phyloP scores from a whole-genome alignment of 1,284 basidiomycete genomes.

The Apiotrichum laibachii region DNA sequence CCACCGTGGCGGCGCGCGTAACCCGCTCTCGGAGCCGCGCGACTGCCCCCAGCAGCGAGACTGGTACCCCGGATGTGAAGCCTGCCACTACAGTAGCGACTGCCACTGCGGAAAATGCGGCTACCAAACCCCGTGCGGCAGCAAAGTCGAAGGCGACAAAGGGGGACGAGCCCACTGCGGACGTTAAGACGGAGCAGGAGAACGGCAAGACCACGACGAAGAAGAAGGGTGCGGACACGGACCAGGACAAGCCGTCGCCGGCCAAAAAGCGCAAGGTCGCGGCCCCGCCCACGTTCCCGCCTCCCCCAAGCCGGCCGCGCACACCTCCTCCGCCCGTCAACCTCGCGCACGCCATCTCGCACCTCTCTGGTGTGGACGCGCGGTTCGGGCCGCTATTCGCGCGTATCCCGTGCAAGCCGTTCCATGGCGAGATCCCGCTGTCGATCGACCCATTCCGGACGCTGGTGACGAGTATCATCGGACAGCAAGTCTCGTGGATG shows the following conservation, averaged over 20 bases:
- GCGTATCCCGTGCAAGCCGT: slow-evolving; percentile 38
- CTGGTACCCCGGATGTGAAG: no score
- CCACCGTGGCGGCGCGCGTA: no score
- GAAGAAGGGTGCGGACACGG: no score
- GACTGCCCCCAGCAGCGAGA: no score
- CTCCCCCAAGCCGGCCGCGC: neutral
- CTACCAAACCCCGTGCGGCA: neutral
- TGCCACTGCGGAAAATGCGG: neutral
- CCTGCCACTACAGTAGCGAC: no score
- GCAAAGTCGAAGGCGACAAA: neutral
- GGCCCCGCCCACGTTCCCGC: no score
- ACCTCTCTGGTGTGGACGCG: slow-evolving; percentile 65
- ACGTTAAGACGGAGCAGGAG: neutral
- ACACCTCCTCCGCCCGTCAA: slow-evolving; percentile 56
- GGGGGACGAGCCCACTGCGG: neutral
- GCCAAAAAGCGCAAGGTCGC: no score
- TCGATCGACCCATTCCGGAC: slow-evolving; percentile 54
- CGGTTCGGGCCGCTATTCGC: slow-evolving; percentile 69
- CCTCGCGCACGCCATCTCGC: slow-evolving; percentile 67
- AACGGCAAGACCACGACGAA: no score
- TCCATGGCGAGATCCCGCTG: slow-evolving; percentile 12
- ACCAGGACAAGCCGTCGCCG: no score
- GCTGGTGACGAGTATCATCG: slow-evolving; percentile 68
- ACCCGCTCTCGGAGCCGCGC: no score
- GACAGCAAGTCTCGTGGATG: slow-evolving; percentile 87